These are phyloP conservation scores for Chytridium lagenaria DNA, from an alignment of 371 early-diverging fungal genomes.

Conservation along the genomic window DNA sequence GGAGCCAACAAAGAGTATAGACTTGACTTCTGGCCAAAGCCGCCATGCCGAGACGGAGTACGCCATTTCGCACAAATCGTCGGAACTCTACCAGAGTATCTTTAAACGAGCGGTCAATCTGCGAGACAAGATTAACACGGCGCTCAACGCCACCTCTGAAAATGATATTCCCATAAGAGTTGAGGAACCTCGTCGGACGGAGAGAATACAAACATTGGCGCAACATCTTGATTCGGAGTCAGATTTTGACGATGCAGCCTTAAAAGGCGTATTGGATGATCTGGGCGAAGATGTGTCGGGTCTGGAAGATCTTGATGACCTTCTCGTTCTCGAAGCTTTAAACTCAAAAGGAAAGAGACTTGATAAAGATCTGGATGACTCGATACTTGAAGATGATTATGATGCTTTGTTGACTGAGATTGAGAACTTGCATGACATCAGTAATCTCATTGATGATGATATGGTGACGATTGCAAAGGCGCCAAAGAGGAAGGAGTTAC, in stretches of 20 bases:
- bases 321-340: neutral
- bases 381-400: neutral
- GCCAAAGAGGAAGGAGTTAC: neutral
- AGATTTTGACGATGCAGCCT: neutral
- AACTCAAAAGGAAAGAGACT: neutral
- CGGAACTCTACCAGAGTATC: conserved; percentile 8
- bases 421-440: neutral
- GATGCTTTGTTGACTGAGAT: neutral
- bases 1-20: no score
- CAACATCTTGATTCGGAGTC: neutral
- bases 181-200: neutral
- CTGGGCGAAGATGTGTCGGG: neutral
- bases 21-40: no score
- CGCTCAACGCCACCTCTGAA: conserved; percentile 3
- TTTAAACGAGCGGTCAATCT: conserved; percentile 10
- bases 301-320: neutral
- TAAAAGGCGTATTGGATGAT: neutral
- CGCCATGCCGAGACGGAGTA: no score
- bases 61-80: neutral
- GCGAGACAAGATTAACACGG: neutral
- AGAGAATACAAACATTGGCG: neutral
- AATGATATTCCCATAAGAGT: neutral
- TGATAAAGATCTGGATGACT: neutral
- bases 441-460: conserved; percentile 1
- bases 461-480: neutral